These are phyloP conservation scores for Quercus tomentella DNA, from an alignment of 331 rosid species.

Conservation along the genomic window DNA sequence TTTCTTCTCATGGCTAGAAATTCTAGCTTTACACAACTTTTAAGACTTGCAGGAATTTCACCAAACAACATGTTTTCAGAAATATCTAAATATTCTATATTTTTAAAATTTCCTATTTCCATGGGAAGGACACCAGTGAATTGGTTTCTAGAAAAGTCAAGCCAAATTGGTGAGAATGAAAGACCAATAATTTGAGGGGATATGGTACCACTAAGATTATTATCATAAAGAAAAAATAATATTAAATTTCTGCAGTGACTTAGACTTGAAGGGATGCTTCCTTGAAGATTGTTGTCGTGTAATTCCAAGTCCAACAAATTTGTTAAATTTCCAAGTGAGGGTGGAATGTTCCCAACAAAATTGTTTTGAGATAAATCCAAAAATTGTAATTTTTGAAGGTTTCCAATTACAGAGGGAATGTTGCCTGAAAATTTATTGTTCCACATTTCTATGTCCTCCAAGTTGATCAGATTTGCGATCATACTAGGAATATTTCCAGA, in stretches of 20 bases:
- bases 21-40: not conserved
- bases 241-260: not conserved
- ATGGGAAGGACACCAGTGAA: constrained; percentile 1
- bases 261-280: constrained; percentile 16
- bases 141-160: constrained; percentile 3
- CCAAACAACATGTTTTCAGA: not conserved
- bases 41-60: not conserved
- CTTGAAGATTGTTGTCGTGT: not conserved
- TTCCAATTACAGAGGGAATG: no score
- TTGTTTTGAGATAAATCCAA: not conserved
- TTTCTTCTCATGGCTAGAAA: not conserved
- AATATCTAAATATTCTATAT: not conserved
- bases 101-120: not conserved
- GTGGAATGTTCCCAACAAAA: constrained; percentile 6
- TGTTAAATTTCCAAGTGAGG: constrained; percentile 21
- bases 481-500: no score
- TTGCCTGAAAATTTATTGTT: no score
- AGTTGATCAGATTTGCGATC: no score
- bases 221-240: not conserved
- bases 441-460: no score
- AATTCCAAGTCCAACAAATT: not conserved
- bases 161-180: not conserved
- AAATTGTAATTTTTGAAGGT: not conserved
- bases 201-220: not conserved
- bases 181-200: not conserved